These are phyloP conservation scores for Trichoderma erinaceum DNA, from an alignment of 495 filamentous ascomycete genomes.

Conservation along the genomic window DNA sequence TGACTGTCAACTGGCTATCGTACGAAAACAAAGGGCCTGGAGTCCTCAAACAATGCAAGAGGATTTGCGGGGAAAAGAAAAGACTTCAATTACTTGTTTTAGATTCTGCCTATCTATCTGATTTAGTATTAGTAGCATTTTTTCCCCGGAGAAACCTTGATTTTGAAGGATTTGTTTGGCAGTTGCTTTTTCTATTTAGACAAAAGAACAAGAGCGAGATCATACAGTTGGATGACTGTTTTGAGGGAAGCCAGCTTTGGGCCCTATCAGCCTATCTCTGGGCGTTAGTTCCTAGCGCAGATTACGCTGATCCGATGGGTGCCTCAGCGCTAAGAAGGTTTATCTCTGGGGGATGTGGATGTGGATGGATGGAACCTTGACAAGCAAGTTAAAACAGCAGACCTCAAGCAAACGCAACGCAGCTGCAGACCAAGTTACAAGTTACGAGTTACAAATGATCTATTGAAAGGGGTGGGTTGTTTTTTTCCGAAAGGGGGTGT, in stretches of 20 bases:
- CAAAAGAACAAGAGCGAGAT: not conserved
- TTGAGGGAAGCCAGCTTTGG: too few relatives aligned
- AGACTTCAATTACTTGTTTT: not conserved
- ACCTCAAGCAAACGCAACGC: not conserved
- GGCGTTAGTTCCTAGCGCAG: not conserved
- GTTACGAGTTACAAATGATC: not conserved
- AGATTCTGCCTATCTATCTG: too few relatives aligned
- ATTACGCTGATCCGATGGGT: slow-evolving; percentile 4
- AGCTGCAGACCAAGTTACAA: not conserved
- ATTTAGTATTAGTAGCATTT: too few relatives aligned
- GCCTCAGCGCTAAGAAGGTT: slow-evolving; percentile 7
- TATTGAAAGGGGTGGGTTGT: not conserved
- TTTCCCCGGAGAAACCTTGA: slow-evolving; percentile 6
- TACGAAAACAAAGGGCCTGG: not conserved
- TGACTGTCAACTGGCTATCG: not conserved
- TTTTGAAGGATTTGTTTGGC: not conserved
- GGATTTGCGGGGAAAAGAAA: not conserved
- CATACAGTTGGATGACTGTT: too few relatives aligned
- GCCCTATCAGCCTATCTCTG: too few relatives aligned
- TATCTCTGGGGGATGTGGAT: slow-evolving; percentile 3
- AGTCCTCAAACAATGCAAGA: not conserved
- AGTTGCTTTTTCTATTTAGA: not conserved
- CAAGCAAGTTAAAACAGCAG: not conserved
- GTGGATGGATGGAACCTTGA: not conserved
- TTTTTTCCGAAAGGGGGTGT: not conserved